Conservation (phyloP, 2,329 filamentous ascomycete species). For the Aspergillus sp. region DNA sequence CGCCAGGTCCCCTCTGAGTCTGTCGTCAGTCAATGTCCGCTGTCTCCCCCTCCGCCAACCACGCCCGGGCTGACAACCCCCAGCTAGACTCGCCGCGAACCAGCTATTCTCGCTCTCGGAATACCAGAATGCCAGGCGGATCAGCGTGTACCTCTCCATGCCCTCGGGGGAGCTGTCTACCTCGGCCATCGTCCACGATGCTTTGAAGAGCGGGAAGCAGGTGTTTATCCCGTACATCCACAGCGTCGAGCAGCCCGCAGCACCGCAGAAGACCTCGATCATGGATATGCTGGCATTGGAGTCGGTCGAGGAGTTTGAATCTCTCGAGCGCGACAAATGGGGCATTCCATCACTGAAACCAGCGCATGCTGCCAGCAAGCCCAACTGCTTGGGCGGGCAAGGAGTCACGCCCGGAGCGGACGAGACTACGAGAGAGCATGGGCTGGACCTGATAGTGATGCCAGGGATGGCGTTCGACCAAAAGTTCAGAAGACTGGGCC, state of each 20-base stretch:
- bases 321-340: constrained; percentile 72
- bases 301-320: constrained; percentile 66
- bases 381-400: constrained; percentile 62
- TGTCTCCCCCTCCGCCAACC: constrained; percentile 2
- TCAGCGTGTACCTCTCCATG: constrained; percentile 93
- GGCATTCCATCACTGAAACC: constrained; percentile 79
- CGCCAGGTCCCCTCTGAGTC: constrained; percentile 52
- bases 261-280: constrained; percentile 50
- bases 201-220: constrained; percentile 64
- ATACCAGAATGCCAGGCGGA: constrained; percentile 62
- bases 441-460: constrained; percentile 78
- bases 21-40: constrained; percentile 59
- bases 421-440: constrained; percentile 18
- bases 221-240: constrained; percentile 91
- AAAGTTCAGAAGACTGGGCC: constrained; percentile 66
- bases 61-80: constrained; percentile 13
- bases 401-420: constrained; percentile 25
- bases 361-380: constrained; percentile 54
- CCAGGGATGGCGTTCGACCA: constrained; percentile 88
- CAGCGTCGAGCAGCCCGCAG: constrained; percentile 37
- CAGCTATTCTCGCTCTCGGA: constrained; percentile 58
- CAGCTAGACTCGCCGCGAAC: constrained; percentile 58
- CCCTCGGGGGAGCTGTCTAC: constrained; percentile 79
- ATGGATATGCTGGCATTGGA: constrained; percentile 92
- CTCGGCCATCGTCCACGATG: constrained; percentile 68